Conservation (phyloP, 441 rosid genomes). For the Erysimum pusillum region DNA sequence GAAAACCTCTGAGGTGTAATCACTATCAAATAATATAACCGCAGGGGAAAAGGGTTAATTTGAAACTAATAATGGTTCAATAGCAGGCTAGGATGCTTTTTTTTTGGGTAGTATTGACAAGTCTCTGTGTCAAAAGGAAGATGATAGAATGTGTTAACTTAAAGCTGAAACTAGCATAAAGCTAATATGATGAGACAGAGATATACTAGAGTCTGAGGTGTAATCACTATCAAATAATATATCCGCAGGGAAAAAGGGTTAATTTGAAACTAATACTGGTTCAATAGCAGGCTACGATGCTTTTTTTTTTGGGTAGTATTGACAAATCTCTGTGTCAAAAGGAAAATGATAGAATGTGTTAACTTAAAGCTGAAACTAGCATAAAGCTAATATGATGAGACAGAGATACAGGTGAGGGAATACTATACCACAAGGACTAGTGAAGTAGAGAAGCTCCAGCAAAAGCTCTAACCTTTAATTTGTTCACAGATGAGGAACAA, state of each 20-base stretch:
- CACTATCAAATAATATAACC: slow-evolving; percentile 27
- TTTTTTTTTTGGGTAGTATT: not conserved
- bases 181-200: slow-evolving; percentile 18
- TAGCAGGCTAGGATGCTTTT: slow-evolving; percentile 11
- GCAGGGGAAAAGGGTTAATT: not conserved
- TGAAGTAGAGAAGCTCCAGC: slow-evolving; percentile 24
- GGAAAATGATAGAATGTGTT: slow-evolving; percentile 8
- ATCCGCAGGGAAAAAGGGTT: not conserved
- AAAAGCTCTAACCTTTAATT: not conserved
- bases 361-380: not conserved
- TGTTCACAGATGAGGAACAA: not conserved
- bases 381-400: slow-evolving; percentile 12
- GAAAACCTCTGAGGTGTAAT: slow-evolving; percentile 19
- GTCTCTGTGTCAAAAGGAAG: slow-evolving; percentile 12
- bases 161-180: not conserved
- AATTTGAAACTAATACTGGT: slow-evolving; percentile 9
- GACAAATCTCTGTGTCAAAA: slow-evolving; percentile 19
- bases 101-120: not conserved
- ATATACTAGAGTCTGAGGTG: too few species aligned
- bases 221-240: slow-evolving; percentile 17
- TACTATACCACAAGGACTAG: slow-evolving; percentile 5
- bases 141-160: slow-evolving; percentile 7
- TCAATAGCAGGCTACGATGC: slow-evolving; percentile 18
- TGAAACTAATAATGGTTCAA: slow-evolving; percentile 18
- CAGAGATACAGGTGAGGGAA: slow-evolving; percentile 8